These are phyloP conservation scores for Pinus taeda DNA, from an alignment of 75 land plant genomes.

Conservation along the genomic window DNA sequence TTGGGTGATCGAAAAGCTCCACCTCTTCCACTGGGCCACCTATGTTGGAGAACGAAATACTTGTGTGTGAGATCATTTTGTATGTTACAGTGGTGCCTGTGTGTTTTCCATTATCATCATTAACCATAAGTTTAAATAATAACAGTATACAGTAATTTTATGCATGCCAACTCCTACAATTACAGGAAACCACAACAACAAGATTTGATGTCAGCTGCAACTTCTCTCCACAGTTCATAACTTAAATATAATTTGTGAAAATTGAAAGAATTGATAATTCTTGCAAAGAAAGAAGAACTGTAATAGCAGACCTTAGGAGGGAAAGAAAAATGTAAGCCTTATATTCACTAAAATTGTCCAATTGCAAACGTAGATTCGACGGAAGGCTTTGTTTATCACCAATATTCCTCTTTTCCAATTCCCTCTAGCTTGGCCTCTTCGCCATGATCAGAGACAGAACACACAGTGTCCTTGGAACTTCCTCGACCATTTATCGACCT, in stretches of 20 bases:
- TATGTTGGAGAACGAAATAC: constrained; percentile 69
- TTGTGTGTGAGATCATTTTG: constrained; percentile 44
- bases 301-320: background rate
- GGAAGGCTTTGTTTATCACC: constrained; percentile 21
- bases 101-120: constrained; percentile 20
- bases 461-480: background rate
- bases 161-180: constrained; percentile 47
- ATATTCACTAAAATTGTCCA: constrained; percentile 56
- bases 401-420: background rate
- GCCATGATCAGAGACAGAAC: background rate
- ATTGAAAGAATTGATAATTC: background rate
- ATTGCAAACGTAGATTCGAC: constrained; percentile 40
- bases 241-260: background rate
- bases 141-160: background rate
- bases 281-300: background rate
- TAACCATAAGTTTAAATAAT: background rate
- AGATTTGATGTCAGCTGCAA: background rate
- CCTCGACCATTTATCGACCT: too few species aligned
- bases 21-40: constrained; percentile 76
- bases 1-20: constrained; percentile 54
- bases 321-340: constrained; percentile 19
- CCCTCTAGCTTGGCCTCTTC: background rate
- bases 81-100: constrained; percentile 33
- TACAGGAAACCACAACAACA: background rate
- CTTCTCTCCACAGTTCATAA: too few species aligned